Evolutionary conservation across 2,329 filamentous ascomycete genomes (phyloP).

Genomic region (Eurotiales sp.): DNA sequence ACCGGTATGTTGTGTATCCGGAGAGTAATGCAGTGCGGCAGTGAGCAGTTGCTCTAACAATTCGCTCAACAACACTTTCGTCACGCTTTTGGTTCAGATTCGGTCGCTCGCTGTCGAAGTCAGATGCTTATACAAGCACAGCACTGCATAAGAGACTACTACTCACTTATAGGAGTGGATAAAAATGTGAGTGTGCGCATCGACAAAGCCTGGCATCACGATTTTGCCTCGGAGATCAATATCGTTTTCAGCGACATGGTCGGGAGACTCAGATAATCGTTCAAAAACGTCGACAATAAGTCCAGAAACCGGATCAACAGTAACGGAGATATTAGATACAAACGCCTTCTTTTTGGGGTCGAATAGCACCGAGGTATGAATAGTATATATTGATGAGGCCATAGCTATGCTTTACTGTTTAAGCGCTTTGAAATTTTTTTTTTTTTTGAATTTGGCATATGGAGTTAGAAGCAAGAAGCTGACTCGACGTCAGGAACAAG

Average conservation of each 20-base stretch:
- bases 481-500: too few relatives aligned
- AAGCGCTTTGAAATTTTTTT: too few relatives aligned
- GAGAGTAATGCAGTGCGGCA: slow-evolving; percentile 51
- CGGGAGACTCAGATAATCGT: too few relatives aligned
- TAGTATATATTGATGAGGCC: too few relatives aligned
- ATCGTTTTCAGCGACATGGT: too few relatives aligned
- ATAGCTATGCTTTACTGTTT: too few relatives aligned
- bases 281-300: slow-evolving; percentile 29
- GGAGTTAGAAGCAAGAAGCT: too few relatives aligned
- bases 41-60: slow-evolving; percentile 53
- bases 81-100: slow-evolving; percentile 55
- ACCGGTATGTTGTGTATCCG: slow-evolving; percentile 54
- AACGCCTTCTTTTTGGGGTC: slow-evolving; percentile 44
- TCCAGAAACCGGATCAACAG: slow-evolving; percentile 38
- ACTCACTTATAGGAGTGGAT: slow-evolving; percentile 15
- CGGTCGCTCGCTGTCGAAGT: slow-evolving; percentile 41
- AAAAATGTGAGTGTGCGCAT: slow-evolving; percentile 15
- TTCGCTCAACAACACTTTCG: slow-evolving; percentile 54
- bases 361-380: slow-evolving; percentile 50
- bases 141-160: background rate
- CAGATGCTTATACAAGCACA: slow-evolving; percentile 15
- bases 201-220: slow-evolving; percentile 43
- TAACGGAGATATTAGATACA: slow-evolving; percentile 41
- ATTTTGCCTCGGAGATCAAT: slow-evolving; percentile 54
- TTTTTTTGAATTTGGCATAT: too few relatives aligned